Evolutionary conservation across 2,329 filamentous ascomycete species (phyloP), one percentile per base, ranked within the genome.

Genomic region (Arthrobotrys sphaeroides): DNA sequence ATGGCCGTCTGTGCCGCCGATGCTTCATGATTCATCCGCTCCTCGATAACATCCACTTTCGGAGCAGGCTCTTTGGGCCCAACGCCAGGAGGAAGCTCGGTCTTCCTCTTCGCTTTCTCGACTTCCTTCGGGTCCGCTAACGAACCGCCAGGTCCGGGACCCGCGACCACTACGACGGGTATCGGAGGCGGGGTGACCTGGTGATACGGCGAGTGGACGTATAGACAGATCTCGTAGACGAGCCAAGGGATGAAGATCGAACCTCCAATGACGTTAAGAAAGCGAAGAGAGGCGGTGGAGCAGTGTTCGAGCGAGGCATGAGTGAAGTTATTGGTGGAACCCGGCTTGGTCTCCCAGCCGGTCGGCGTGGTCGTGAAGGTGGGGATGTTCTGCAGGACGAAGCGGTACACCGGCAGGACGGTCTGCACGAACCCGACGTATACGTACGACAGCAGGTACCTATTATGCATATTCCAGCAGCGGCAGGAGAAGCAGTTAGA

Each of bases 1-100:
- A 95, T 80, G 1, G 90, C 91, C 0, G 88, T 89, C 78, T 92
- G 88, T 24, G 87, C 81, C 2, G 84, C 80, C 67, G 51, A 66
- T 10, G 65, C 60, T 57, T 77, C 73, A 38, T 70, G 26, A n/a
- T 77, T 67, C 28, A 77, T 61, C 4, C 67, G 59, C 38, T 70
- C 66, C 22, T 70, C 42, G 40, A 72, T 59, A 13, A 72, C 40
- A 67, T 77, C 73, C 13, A 77, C 49, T 51, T 72, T 72, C 12
- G 60, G 24, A 1, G 26, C 3, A 2, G 62, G 33, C 16, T 70
- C 73, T 36, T 73, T 77, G 1, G 73, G 73, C 5, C 60, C 67
- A 16, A 70, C 38, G 0, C 66, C 73, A 10, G 73, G 73, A 18
- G 72, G 72, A 40, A 75, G 57, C 24, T 75, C 72, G 7, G 72